Evolutionary conservation across 2,329 filamentous ascomycete species (phyloP).

Genomic region (Cladophialophora yegresii): DNA sequence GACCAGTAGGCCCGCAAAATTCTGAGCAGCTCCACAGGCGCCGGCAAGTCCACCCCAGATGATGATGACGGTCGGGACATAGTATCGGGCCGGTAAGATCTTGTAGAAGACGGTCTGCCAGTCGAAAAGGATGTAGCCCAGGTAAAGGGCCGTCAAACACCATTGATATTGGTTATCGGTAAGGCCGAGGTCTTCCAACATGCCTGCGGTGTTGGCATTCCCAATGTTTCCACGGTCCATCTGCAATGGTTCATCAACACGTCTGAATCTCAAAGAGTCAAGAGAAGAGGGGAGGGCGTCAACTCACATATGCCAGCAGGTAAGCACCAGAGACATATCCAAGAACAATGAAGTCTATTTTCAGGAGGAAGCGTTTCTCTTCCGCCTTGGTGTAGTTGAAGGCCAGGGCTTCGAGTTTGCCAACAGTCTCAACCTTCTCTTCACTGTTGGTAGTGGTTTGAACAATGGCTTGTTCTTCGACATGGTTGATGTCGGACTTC

Average conservation of each 20-base stretch:
- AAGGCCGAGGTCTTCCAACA: conserved; percentile 56
- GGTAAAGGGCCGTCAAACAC: conserved; percentile 63
- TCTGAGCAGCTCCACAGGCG: conserved; percentile 42
- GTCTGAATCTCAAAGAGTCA: background rate
- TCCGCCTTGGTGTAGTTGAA: conserved; percentile 62
- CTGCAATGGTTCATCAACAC: background rate
- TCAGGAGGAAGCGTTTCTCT: conserved; percentile 68
- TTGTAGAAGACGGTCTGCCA: conserved; percentile 68
- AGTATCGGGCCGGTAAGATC: conserved; percentile 58
- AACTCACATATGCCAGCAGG: conserved; percentile 67
- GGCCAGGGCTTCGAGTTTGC: conserved; percentile 16
- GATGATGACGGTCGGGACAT: conserved; percentile 45
- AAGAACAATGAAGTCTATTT: conserved; percentile 70
- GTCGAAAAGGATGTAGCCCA: conserved; percentile 64
- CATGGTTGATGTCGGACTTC: conserved; percentile 18
- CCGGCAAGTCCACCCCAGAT: conserved; percentile 47
- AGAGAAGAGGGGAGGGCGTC: background rate
- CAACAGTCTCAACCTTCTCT: conserved; percentile 15
- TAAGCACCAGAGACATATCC: conserved; percentile 58
- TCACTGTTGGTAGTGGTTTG: conserved; percentile 8
- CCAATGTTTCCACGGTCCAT: conserved; percentile 74
- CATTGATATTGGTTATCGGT: conserved; percentile 60
- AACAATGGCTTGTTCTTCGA: conserved; percentile 11
- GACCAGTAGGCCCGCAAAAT: conserved; percentile 48
- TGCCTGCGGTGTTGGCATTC: conserved; percentile 62